Base-by-base conservation (phyloP, 208 protist species). In the Blechomonas ayalai region DNA sequence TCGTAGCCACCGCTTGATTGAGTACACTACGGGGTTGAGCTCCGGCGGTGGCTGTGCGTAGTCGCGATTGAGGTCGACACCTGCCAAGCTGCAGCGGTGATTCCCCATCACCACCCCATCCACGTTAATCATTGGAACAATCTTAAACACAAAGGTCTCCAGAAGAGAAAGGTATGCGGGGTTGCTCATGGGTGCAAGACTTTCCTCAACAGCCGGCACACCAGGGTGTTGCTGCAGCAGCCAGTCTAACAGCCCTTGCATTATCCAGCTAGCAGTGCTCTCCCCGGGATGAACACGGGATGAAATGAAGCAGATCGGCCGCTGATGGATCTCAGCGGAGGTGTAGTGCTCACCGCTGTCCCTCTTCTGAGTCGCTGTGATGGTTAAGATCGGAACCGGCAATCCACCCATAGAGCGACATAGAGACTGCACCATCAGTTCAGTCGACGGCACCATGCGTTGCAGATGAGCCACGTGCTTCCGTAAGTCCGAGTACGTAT, bases 31-130 rank as follows among this genome's bases (percentile, higher is more conserved):
- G 15, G 92, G 89, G 49, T 95, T 89, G 8, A 66, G 18, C 37
- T 74, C 46, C 9, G 62, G 45, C 15, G 64, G 71, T 0, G 92
- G 89, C 25, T 67, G 37, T 1, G 58, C 29, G 73, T 95, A 99
- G 57, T 96, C 79, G 9, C 97, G 68, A 52, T 98, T 98, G 9
- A 98, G 82, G 71, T 99, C 97, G 20, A 74, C 51, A 7, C 96
- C 97, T 9, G 75, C 60, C 9, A 98, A 57, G 34, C 90, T 91
- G 57, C 93, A 98, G 38, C 97, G 84, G 63, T 98, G 95, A 67
- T 98, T 98, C 44, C 97, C 97, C 53, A 96, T 73, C 28, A 98
- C 85, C 15, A 99, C 97, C 23, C 97, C 97, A 57, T 99, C 97
- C 6, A 91, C 83, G 67, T 98, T 98, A 8, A 99, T 65, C 95